These are phyloP conservation scores for Pyrrhoderma lamaoense DNA, from an alignment of 1,284 basidiomycete genomes.

Conservation along the genomic window DNA sequence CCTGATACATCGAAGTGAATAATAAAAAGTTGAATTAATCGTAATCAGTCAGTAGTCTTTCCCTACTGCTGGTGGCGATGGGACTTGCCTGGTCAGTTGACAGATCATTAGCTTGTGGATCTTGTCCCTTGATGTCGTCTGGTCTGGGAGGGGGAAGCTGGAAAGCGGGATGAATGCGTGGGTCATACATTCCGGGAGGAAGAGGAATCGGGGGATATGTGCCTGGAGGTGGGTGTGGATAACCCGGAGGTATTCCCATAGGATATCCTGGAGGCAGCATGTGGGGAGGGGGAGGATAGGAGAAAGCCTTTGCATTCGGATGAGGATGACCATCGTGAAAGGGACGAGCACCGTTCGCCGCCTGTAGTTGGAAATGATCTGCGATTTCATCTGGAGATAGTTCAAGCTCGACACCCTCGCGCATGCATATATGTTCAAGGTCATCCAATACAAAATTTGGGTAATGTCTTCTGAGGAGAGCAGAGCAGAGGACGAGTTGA, in stretches of 20 bases:
- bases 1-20: constrained; percentile 27
- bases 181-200: constrained; percentile 34
- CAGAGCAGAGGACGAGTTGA: constrained; percentile 65
- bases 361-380: constrained; percentile 34
- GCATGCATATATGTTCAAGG: constrained; percentile 54
- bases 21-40: constrained; percentile 6
- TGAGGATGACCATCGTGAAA: constrained; percentile 28
- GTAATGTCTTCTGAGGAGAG: constrained; percentile 63
- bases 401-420: constrained; percentile 60
- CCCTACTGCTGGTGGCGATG: no score
- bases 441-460: constrained; percentile 58
- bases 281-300: constrained; percentile 31
- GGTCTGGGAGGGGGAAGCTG: constrained; percentile 32
- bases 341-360: constrained; percentile 26
- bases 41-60: no score
- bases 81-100: constrained; percentile 51
- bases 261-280: constrained; percentile 25
- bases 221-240: constrained; percentile 23
- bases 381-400: constrained; percentile 24
- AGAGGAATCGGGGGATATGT: constrained; percentile 19
- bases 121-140: constrained; percentile 55
- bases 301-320: constrained; percentile 40
- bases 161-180: constrained; percentile 48
- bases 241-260: constrained; percentile 37
- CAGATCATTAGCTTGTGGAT: constrained; percentile 71